Conservation (phyloP, 2,329 filamentous ascomycete genomes). For the Cladophialophora yegresii region DNA sequence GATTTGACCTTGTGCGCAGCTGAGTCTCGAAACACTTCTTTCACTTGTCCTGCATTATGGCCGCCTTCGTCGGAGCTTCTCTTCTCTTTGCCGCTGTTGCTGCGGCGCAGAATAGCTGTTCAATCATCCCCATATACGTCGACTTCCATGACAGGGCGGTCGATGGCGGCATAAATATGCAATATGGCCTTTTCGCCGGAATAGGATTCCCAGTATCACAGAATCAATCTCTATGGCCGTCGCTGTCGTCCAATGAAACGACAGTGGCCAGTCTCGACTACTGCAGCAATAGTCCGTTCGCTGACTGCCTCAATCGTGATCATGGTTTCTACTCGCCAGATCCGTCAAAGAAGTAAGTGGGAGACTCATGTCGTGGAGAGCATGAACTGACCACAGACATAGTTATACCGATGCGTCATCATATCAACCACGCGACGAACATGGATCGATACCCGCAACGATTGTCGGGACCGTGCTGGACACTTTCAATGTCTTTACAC, state of each 20-base stretch:
- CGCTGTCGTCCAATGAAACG: constrained; percentile 47
- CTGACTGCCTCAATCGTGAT: constrained; percentile 23
- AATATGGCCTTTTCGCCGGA: constrained; percentile 51
- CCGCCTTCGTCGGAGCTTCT: constrained; percentile 12
- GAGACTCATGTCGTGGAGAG: constrained; percentile 32
- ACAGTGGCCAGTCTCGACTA: constrained; percentile 43
- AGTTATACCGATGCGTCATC: constrained; percentile 25
- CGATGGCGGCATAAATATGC: constrained; percentile 44
- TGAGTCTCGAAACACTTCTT: neutral
- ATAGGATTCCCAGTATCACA: constrained; percentile 46
- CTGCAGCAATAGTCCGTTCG: constrained; percentile 42
- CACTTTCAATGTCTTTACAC: constrained; percentile 34
- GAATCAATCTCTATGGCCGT: constrained; percentile 50
- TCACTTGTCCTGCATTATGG: constrained; percentile 16
- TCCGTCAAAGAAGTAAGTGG: constrained; percentile 30
- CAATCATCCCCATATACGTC: constrained; percentile 45
- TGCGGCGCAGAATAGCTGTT: constrained; percentile 23
- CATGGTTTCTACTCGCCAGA: constrained; percentile 32
- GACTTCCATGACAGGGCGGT: constrained; percentile 50
- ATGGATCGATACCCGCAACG: constrained; percentile 41
- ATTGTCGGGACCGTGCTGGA: constrained; percentile 41
- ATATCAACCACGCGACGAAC: constrained; percentile 37
- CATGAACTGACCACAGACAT: constrained; percentile 29
- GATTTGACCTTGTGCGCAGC: neutral
- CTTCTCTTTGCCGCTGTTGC: constrained; percentile 20